phyloP scores from a whole-genome alignment of 805 yeast species.

The Saccharomycopsis sp. region DNA sequence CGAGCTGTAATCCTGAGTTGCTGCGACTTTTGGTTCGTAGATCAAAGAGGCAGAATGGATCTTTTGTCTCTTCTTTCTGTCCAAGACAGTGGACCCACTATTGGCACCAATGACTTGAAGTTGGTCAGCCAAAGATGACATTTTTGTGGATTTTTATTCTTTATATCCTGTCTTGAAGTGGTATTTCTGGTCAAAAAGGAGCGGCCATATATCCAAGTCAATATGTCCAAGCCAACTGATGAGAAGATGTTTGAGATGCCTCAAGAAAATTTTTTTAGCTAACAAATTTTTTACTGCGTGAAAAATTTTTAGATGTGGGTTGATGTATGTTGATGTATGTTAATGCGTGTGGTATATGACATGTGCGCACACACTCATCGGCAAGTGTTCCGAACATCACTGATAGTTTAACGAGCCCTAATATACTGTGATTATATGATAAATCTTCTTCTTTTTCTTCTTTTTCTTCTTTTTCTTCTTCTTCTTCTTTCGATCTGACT shows the following conservation, averaged over 20 bases:
- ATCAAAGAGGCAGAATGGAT: slow-evolving; percentile 84
- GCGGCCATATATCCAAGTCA: too few relatives aligned
- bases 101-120: slow-evolving; percentile 60
- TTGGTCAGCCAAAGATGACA: slow-evolving; percentile 76
- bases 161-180: background rate
- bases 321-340: background rate
- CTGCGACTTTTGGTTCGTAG: slow-evolving; percentile 80
- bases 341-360: background rate
- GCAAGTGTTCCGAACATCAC: too few relatives aligned
- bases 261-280: background rate
- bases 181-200: background rate
- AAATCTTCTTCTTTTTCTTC: too few relatives aligned
- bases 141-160: slow-evolving; percentile 17
- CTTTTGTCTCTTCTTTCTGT: slow-evolving; percentile 79
- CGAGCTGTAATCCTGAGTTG: slow-evolving; percentile 88
- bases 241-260: background rate
- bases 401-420: too few relatives aligned
- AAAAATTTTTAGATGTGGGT: background rate
- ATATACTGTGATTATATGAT: too few relatives aligned
- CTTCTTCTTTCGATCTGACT: too few relatives aligned
- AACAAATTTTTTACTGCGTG: background rate
- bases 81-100: slow-evolving; percentile 69
- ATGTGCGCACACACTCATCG: background rate
- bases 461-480: too few relatives aligned
- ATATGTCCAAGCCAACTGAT: too few relatives aligned